A percentile compares a stretch with the other conserved stretches of the same genome.
phyloP scores from a whole-genome alignment of 2,329 filamentous ascomycete species.

The Sporothrix humicola region DNA sequence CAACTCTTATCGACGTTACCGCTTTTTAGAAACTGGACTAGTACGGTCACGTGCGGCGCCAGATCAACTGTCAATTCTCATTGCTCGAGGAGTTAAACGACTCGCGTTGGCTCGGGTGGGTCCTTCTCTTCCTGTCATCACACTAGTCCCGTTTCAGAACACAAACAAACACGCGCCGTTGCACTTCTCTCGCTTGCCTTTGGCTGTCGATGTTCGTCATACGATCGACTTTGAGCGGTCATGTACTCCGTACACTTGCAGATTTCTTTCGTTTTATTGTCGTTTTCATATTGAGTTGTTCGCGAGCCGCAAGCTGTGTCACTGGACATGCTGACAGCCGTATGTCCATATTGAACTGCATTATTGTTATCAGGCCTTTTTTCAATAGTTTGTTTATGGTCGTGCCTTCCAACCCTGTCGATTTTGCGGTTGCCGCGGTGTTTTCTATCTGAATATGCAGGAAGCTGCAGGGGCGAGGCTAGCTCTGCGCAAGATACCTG shows the following conservation, averaged over 20 bases:
- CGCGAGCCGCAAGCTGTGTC: neutral
- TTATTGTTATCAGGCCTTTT: neutral
- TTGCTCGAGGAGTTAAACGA: neutral
- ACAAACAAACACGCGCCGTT: conserved; percentile 26
- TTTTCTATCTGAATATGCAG: conserved; percentile 13
- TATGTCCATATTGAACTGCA: neutral
- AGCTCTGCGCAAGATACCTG: neutral
- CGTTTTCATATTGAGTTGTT: neutral
- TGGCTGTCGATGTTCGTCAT: conserved; percentile 7
- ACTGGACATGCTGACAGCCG: conserved; percentile 27
- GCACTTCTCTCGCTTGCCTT: neutral
- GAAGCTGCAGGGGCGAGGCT: conserved; percentile 18
- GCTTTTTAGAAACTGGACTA: conserved; percentile 18
- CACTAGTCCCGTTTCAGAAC: conserved; percentile 29
- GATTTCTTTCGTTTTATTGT: neutral
- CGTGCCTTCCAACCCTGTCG: conserved; percentile 12
- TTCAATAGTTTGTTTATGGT: neutral
- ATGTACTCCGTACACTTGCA: neutral
- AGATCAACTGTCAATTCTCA: neutral
- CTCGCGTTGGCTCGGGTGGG: conserved; percentile 24
- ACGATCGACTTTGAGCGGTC: neutral
- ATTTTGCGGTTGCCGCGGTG: conserved; percentile 19
- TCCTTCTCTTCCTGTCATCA: neutral
- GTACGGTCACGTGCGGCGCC: conserved; percentile 16
- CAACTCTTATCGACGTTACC: conserved; percentile 30